phyloP scores from a whole-genome alignment of 331 rosid species.

The Rosa hybrid region DNA sequence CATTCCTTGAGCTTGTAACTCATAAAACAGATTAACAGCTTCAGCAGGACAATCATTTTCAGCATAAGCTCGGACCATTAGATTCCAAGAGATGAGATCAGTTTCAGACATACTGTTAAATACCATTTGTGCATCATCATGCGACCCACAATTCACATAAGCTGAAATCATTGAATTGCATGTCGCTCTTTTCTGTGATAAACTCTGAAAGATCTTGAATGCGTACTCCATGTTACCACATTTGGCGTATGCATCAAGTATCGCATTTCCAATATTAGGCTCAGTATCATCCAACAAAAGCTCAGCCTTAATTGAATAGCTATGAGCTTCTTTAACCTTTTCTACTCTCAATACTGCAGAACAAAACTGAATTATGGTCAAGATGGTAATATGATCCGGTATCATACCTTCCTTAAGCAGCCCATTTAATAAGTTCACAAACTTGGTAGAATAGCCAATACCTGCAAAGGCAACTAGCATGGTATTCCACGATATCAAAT shows the following conservation, averaged over 20 bases:
- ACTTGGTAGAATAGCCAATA: slow-evolving; percentile 38
- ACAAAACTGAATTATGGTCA: slow-evolving; percentile 59
- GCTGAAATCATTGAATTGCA: slow-evolving; percentile 77
- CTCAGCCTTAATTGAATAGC: slow-evolving; percentile 60
- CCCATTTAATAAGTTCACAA: slow-evolving; percentile 48
- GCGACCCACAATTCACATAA: slow-evolving; percentile 59
- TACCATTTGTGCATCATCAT: slow-evolving; percentile 50
- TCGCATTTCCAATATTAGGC: slow-evolving; percentile 65
- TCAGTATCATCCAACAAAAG: slow-evolving; percentile 40
- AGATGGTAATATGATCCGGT: slow-evolving; percentile 65
- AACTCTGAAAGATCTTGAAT: slow-evolving; percentile 48
- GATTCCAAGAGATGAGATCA: slow-evolving; percentile 89
- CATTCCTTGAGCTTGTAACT: slow-evolving; percentile 68
- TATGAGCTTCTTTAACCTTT: slow-evolving; percentile 76
- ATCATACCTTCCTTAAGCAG: slow-evolving; percentile 55
- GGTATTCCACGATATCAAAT: slow-evolving; percentile 92
- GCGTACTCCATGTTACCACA: slow-evolving; percentile 71
- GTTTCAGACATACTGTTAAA: slow-evolving; percentile 61
- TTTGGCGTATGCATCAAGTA: slow-evolving; percentile 90
- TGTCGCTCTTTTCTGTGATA: slow-evolving; percentile 54
- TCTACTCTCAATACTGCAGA: slow-evolving; percentile 38
- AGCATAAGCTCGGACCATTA: slow-evolving; percentile 74
- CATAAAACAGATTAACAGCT: slow-evolving; percentile 49
- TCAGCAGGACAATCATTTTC: slow-evolving; percentile 65
- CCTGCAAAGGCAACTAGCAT: slow-evolving; percentile 65